phyloP scores from a whole-genome alignment of 371 early-diverging fungal species.

The Parasitella parasitica region DNA sequence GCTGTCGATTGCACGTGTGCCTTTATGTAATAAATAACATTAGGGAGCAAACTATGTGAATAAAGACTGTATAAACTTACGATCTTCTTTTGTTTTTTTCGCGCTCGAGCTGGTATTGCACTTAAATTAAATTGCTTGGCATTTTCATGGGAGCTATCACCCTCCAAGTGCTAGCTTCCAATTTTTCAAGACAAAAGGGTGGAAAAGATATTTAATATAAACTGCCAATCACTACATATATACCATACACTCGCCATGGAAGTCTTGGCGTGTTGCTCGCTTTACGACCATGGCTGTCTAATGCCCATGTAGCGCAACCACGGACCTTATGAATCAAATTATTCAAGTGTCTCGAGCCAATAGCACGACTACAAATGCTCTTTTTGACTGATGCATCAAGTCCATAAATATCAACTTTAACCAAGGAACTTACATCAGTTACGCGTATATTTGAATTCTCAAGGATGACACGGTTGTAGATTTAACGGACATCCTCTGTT shows the following conservation, averaged over 20 bases:
- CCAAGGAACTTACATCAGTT: slow-evolving; percentile 93
- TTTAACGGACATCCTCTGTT: slow-evolving; percentile 96
- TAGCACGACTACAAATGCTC: slow-evolving; percentile 84
- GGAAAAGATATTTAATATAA: slow-evolving; percentile 9
- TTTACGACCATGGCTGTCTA: slow-evolving; percentile 78
- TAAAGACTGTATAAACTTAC: slow-evolving; percentile 27
- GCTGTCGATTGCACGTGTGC: neutral
- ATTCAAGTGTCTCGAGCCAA: slow-evolving; percentile 92
- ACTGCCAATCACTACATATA: neutral
- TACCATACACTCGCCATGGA: slow-evolving; percentile 64
- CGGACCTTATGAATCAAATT: slow-evolving; percentile 98
- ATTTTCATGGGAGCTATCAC: slow-evolving; percentile 66
- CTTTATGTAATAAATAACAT: slow-evolving; percentile 9
- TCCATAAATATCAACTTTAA: slow-evolving; percentile 87
- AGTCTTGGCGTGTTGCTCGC: slow-evolving; percentile 54
- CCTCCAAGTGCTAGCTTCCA: slow-evolving; percentile 86
- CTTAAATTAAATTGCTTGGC: slow-evolving; percentile 66
- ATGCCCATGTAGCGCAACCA: slow-evolving; percentile 92
- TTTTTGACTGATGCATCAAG: slow-evolving; percentile 75
- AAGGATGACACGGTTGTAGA: slow-evolving; percentile 97
- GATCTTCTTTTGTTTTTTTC: slow-evolving; percentile 66
- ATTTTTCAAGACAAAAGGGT: slow-evolving; percentile 81
- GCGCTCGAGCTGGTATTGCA: slow-evolving; percentile 79
- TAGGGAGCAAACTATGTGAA: slow-evolving; percentile 23
- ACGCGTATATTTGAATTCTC: slow-evolving; percentile 96